These are phyloP conservation scores for Flaveria robusta DNA, from an alignment of 129 eudicot species.

Conservation along the genomic window DNA sequence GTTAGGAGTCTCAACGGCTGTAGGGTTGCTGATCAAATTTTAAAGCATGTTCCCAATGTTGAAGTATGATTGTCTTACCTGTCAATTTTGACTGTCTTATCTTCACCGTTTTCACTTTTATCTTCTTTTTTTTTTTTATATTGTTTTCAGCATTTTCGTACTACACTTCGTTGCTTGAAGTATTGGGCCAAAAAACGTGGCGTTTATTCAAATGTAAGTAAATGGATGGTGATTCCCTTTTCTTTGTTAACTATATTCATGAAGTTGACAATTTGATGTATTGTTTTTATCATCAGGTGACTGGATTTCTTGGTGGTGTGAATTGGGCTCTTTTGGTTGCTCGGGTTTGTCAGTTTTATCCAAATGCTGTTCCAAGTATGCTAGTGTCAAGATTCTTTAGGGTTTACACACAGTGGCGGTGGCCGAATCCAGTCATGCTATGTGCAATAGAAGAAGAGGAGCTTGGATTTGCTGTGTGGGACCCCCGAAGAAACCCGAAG, in stretches of 20 bases:
- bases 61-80: slow-evolving; percentile 41
- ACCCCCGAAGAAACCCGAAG: slow-evolving; percentile 76
- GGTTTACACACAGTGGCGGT: slow-evolving; percentile 82
- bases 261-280: neutral
- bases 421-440: slow-evolving; percentile 95
- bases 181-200: slow-evolving; percentile 87
- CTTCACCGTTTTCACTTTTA: neutral
- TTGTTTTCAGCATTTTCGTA: slow-evolving; percentile 62
- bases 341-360: slow-evolving; percentile 80
- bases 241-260: neutral
- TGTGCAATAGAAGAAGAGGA: slow-evolving; percentile 76
- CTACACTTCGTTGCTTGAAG: slow-evolving; percentile 76
- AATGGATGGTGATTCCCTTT: neutral
- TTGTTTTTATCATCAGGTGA: slow-evolving; percentile 50
- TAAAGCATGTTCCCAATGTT: slow-evolving; percentile 80
- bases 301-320: slow-evolving; percentile 92
- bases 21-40: slow-evolving; percentile 90
- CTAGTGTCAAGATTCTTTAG: slow-evolving; percentile 81
- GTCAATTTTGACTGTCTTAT: neutral
- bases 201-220: slow-evolving; percentile 82
- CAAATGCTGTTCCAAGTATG: slow-evolving; percentile 89
- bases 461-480: slow-evolving; percentile 85
- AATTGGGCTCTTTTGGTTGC: slow-evolving; percentile 96
- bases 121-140: neutral
- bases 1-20: slow-evolving; percentile 83